These are phyloP conservation scores for Chlorella sp. DNA, from an alignment of 139 green algal genomes.

Conservation along the genomic window DNA sequence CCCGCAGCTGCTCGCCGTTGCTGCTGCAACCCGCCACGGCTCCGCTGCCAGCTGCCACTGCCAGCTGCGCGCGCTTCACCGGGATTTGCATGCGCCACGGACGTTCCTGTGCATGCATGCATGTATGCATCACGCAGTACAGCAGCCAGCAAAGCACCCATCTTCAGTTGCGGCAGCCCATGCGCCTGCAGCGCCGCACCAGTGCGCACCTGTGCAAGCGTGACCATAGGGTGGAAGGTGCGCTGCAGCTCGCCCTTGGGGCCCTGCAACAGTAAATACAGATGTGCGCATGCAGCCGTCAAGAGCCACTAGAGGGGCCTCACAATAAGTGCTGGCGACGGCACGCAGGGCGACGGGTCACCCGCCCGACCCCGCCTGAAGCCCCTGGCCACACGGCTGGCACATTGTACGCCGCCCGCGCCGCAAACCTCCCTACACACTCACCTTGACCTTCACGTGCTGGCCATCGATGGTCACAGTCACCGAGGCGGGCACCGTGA, in stretches of 20 bases:
- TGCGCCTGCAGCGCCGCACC: too few species aligned
- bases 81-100: too few species aligned
- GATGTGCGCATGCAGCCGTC: not conserved
- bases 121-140: too few species aligned
- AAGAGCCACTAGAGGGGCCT: too few species aligned
- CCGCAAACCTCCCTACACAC: not conserved
- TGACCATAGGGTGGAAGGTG: conserved; percentile 72
- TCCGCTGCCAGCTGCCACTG: not conserved
- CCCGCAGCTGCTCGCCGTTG: not conserved
- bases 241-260: conserved; percentile 82
- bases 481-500: conserved; percentile 84
- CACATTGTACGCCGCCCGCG: not conserved
- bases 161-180: too few species aligned
- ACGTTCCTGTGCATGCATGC: not conserved
- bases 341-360: too few species aligned
- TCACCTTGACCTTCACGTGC: conserved; percentile 86
- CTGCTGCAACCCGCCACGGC: not conserved
- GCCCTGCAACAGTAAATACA: conserved; percentile 62
- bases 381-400: conserved; percentile 58
- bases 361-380: too few species aligned
- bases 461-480: conserved; percentile 78
- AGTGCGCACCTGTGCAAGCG: conserved; percentile 64
- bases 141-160: too few species aligned
- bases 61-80: too few species aligned
- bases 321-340: too few species aligned